phyloP scores from a whole-genome alignment of 78 protist species.

The Dictyostelium brefeldianum region DNA sequence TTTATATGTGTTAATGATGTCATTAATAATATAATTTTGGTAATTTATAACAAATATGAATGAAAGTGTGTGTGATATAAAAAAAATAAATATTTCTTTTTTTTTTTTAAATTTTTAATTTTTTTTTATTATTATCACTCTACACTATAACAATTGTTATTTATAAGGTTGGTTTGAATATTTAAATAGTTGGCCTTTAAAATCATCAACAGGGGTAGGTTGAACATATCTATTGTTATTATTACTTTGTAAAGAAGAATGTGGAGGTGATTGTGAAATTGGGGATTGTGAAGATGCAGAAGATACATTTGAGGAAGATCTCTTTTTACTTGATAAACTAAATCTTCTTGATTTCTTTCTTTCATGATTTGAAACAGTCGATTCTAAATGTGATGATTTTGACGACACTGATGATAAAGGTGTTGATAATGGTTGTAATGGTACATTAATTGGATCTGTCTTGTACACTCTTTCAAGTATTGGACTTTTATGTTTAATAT shows the following conservation, averaged over 20 bases:
- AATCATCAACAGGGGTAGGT: constrained; percentile 64
- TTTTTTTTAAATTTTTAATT: too few species aligned
- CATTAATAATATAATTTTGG: too few species aligned
- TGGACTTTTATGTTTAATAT: constrained; percentile 39
- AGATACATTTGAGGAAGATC: not conserved
- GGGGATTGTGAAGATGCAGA: constrained; percentile 6
- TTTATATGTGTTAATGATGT: too few species aligned
- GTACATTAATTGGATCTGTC: constrained; percentile 30
- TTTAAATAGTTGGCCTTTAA: constrained; percentile 64
- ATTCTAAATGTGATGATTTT: not conserved
- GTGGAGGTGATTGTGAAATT: constrained; percentile 3
- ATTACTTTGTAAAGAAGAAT: not conserved
- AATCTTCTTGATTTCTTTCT: constrained; percentile 69
- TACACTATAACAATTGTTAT: not conserved
- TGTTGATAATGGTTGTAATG: constrained; percentile 41
- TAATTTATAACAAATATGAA: too few species aligned
- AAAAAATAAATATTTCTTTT: not conserved
- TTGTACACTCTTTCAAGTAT: constrained; percentile 51
- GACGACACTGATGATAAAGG: not conserved
- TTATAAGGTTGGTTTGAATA: constrained; percentile 33
- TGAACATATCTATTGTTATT: not conserved
- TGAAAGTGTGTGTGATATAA: not conserved
- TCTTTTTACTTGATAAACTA: constrained; percentile 14
- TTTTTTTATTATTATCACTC: not conserved
- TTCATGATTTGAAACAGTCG: constrained; percentile 2